Percentiles rank a stretch among this genome's conserved stretches.
Evolutionary conservation across 257 asterid species (phyloP).

Genomic region (Nicotiana noctiflora): DNA sequence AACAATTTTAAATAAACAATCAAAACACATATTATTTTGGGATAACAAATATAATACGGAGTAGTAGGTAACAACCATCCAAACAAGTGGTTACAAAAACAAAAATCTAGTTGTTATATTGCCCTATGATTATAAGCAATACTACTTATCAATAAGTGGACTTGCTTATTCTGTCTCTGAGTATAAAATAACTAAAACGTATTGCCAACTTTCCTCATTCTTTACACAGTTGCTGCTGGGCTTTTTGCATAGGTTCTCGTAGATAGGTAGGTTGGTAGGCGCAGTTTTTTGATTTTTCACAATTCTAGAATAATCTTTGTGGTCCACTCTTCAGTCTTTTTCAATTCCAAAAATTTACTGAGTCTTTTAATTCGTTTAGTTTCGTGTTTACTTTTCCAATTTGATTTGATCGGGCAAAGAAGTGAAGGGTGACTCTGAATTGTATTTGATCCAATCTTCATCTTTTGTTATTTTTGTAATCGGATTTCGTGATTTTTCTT

Average conservation of each 20-base stretch:
- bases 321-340: neutral
- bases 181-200: neutral
- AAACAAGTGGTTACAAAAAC: neutral
- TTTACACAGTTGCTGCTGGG: neutral
- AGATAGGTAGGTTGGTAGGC: neutral
- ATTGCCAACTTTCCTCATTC: constrained; percentile 4
- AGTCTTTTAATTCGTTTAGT: neutral
- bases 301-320: neutral
- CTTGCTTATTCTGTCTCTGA: neutral
- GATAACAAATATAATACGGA: too few relatives aligned
- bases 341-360: neutral
- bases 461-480: neutral
- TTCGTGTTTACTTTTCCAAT: too few relatives aligned
- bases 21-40: too few relatives aligned
- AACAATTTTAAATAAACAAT: too few relatives aligned
- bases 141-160: neutral
- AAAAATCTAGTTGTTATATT: neutral
- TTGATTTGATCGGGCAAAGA: neutral
- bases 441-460: neutral
- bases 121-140: neutral
- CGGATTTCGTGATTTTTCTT: neutral
- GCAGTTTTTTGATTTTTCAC: neutral
- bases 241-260: neutral
- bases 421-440: neutral
- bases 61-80: too few relatives aligned